Percentiles rank a stretch among this genome's conserved stretches.
Evolutionary conservation across 2,329 filamentous ascomycete species (phyloP).

Genomic region (Karstenula rhodostoma): DNA sequence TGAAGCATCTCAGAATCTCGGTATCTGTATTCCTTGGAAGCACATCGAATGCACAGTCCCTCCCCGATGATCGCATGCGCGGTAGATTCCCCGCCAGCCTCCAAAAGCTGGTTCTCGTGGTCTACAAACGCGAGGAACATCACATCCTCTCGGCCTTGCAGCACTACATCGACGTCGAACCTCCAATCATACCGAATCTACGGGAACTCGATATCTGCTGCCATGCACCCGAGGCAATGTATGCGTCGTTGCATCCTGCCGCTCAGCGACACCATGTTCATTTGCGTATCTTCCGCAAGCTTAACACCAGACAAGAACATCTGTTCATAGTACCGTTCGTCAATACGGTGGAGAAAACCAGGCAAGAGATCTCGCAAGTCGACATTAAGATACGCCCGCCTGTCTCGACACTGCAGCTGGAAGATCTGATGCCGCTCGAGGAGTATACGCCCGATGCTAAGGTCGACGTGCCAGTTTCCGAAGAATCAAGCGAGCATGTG

Average conservation of each 20-base stretch:
- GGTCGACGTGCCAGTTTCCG: not conserved
- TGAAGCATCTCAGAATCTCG: conserved; percentile 1
- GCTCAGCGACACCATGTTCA: not conserved
- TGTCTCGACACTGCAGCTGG: not conserved
- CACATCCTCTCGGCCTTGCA: not conserved
- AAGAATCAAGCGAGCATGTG: not conserved
- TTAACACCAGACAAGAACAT: not conserved
- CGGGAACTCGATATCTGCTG: not conserved
- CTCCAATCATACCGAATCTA: not conserved
- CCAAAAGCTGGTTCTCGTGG: not conserved
- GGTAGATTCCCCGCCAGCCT: conserved; percentile 1
- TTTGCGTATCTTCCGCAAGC: conserved; percentile 4
- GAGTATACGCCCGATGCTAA: not conserved
- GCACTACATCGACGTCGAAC: not conserved
- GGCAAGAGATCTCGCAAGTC: not conserved
- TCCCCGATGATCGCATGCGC: conserved; percentile 6
- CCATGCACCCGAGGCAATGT: conserved; percentile 1
- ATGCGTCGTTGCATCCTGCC: not conserved
- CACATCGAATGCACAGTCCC: not conserved
- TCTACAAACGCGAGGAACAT: not conserved
- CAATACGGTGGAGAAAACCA: not conserved
- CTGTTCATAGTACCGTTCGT: not conserved
- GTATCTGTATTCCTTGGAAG: not conserved
- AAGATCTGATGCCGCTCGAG: not conserved
- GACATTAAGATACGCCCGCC: not conserved